Base-by-base conservation (phyloP, 768 basidiomycete genomes). In the Neoboletus brunneissimus region DNA sequence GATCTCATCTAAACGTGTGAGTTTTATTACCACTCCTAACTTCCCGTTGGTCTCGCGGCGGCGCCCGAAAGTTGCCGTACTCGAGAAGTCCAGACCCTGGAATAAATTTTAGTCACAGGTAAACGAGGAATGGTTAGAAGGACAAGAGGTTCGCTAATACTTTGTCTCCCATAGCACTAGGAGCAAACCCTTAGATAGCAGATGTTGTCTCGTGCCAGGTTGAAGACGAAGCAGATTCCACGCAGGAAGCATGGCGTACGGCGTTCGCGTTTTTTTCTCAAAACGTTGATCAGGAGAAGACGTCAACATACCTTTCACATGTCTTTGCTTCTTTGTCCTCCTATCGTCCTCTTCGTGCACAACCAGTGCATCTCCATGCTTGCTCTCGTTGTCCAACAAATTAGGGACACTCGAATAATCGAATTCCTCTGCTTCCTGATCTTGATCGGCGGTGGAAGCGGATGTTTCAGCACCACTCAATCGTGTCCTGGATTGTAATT, bases 341-440 rank as follows among this genome's bases (percentile, higher is more conserved):
- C 66, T 69, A 55, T 57, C 64, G 55, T 69, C 68, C 23, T 68
- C 67, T 50, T 64, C 71, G 40, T 78, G 55, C 41, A 43, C 25
- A 32, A 7, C 57, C 29, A 34, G 52, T 47, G 54, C 29, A 40
- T 43, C 32, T 41, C 41, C 64, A 59, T 76, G 77, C 51, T 44
- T 43, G 43, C 77, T 75, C 54, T 76, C 76, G 58, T 81, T 77
- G 63, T 92, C 91, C 55, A 93, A 72, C 49, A 91, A 78, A 67
- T 93, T 92, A 5, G 88, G 82, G 23, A 80, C 83, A 15, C 75
- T 72, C 7, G 79, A 71, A 68, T 89, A 93, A 72, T 91, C 88
- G 64, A 91, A 93, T 38, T 76, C 76, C 42, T 79, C 79, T 44
- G 55, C 50, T 50, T 71, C 72, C 40, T 64, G 67, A 53, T 59